These are phyloP conservation scores for Penicillium lividum DNA, from an alignment of 495 filamentous ascomycete genomes.

Conservation along the genomic window DNA sequence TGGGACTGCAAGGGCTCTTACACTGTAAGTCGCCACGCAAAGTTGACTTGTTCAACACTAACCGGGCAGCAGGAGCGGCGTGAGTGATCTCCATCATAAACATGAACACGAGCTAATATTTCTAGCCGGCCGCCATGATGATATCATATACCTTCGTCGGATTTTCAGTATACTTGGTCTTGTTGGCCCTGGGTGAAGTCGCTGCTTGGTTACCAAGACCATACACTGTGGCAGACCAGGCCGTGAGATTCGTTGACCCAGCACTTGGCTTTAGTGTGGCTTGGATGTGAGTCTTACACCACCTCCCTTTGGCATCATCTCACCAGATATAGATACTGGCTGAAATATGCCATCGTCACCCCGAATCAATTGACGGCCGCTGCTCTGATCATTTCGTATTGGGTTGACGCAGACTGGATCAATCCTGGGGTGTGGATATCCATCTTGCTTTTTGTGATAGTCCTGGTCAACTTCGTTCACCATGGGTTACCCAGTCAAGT, in stretches of 20 bases:
- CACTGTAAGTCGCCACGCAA: slow-evolving; percentile 45
- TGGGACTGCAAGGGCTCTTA: slow-evolving; percentile 62
- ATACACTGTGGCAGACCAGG: slow-evolving; percentile 61
- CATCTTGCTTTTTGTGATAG: slow-evolving; percentile 63
- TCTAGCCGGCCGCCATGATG: slow-evolving; percentile 56
- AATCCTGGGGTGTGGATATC: slow-evolving; percentile 77
- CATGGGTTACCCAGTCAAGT: slow-evolving; percentile 48
- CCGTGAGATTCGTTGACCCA: slow-evolving; percentile 60
- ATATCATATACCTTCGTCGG: slow-evolving; percentile 66
- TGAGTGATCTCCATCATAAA: slow-evolving; percentile 16
- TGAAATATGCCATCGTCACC: slow-evolving; percentile 73
- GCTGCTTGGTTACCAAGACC: slow-evolving; percentile 59
- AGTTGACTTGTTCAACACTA: background rate
- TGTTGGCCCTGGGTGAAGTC: slow-evolving; percentile 65
- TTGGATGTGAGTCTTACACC: slow-evolving; percentile 39
- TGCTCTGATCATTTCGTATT: slow-evolving; percentile 69
- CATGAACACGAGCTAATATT: background rate
- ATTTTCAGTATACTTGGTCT: slow-evolving; percentile 60
- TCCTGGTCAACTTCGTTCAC: slow-evolving; percentile 61
- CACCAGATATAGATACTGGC: slow-evolving; percentile 40
- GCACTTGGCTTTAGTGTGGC: slow-evolving; percentile 64
- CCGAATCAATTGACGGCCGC: slow-evolving; percentile 79
- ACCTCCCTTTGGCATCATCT: background rate
- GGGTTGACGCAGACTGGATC: slow-evolving; percentile 56
- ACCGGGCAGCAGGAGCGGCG: slow-evolving; percentile 34